phyloP scores from a whole-genome alignment of 306 rosid genomes.

The Vigna hirtella region DNA sequence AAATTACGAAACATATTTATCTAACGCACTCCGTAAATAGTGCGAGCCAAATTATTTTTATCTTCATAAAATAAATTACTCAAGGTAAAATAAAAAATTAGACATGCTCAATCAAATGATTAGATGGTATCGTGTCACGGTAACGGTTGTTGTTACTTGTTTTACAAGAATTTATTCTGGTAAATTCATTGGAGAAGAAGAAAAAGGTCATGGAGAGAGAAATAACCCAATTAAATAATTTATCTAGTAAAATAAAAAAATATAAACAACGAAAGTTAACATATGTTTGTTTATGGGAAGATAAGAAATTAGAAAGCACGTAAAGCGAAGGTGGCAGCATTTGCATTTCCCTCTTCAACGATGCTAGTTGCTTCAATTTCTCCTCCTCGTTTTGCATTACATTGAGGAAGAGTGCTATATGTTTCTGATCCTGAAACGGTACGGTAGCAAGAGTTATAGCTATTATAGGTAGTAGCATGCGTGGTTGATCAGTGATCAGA shows the following conservation, averaged over 20 bases:
- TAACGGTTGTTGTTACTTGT: not conserved
- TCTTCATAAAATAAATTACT: not conserved
- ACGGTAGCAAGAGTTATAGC: not conserved
- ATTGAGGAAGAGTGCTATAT: not conserved
- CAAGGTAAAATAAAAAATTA: not conserved
- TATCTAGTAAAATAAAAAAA: not conserved
- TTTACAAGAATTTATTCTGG: not conserved
- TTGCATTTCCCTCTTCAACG: not conserved
- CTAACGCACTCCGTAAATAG: not conserved
- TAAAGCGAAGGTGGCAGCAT: not conserved
- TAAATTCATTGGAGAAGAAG: not conserved
- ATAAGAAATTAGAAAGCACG: too few relatives aligned
- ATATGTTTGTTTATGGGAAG: not conserved
- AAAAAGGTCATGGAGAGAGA: not conserved
- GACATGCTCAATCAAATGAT: not conserved
- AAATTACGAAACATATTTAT: not conserved
- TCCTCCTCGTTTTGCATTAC: not conserved
- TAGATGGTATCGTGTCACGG: not conserved
- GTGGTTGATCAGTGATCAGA: conserved; percentile 8
- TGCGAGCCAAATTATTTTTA: not conserved
- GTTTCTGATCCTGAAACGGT: not conserved
- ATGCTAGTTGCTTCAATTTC: not conserved
- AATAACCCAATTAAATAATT: not conserved
- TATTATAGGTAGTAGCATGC: not conserved
- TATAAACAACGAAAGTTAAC: not conserved